Conservation (phyloP, 768 basidiomycete species). For the Tephrocybe rancida region DNA sequence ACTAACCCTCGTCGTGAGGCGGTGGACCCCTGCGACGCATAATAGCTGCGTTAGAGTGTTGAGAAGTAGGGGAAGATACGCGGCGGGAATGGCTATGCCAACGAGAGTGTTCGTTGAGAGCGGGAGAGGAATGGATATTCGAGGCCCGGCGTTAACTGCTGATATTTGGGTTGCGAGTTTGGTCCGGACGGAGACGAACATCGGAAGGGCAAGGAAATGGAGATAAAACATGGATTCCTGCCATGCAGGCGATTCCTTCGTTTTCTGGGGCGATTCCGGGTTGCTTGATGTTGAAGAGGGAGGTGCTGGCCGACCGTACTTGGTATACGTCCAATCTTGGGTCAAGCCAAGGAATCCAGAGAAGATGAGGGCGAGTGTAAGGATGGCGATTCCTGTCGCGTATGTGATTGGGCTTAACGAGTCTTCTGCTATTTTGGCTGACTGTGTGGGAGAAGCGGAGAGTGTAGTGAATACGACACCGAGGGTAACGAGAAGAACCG, state of each 20-base stretch:
- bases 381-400: conserved; percentile 69
- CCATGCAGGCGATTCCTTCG: conserved; percentile 48
- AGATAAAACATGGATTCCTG: conserved; percentile 93
- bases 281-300: conserved; percentile 7
- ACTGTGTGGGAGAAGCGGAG: conserved; percentile 56
- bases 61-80: conserved; percentile 63
- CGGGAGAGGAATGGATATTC: conserved; percentile 20
- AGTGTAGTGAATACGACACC: conserved; percentile 84
- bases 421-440: conserved; percentile 13
- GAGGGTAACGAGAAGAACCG: conserved; percentile 78
- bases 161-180: conserved; percentile 52
- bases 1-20: conserved; percentile 76
- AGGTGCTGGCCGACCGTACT: conserved; percentile 31
- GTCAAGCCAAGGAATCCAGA: conserved; percentile 81
- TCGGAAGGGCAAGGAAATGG: conserved; percentile 77
- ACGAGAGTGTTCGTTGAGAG: not conserved
- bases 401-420: conserved; percentile 45
- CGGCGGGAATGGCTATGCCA: conserved; percentile 48
- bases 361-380: conserved; percentile 76
- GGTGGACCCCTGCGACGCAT: conserved; percentile 86
- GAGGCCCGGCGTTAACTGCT: conserved; percentile 42
- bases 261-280: not conserved
- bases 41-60: conserved; percentile 86
- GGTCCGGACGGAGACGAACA: conserved; percentile 65
- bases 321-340: conserved; percentile 81